Evolutionary conservation across 805 yeast species (phyloP).

Genomic region (Brettanomyces nanus): DNA sequence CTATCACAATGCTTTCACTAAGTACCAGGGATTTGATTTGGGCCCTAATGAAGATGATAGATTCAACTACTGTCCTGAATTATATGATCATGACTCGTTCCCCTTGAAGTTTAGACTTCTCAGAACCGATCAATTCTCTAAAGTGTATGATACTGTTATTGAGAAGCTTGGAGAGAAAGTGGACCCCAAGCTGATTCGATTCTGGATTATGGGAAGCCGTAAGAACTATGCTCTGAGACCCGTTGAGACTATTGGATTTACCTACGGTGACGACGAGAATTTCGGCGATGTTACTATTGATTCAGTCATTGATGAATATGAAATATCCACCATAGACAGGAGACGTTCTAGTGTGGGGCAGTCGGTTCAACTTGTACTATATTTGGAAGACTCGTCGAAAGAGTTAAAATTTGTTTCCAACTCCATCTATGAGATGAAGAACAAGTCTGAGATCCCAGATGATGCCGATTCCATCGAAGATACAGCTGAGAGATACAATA

Average conservation of each 20-base stretch:
- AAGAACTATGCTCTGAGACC: constrained; percentile 67
- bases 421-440: constrained; percentile 10
- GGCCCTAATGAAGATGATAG: constrained; percentile 50
- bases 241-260: constrained; percentile 31
- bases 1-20: constrained; percentile 43
- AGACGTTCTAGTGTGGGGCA: constrained; percentile 29
- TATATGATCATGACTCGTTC: constrained; percentile 38
- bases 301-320: constrained; percentile 36
- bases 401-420: constrained; percentile 30
- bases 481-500: constrained; percentile 8
- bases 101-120: constrained; percentile 45
- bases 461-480: constrained; percentile 1
- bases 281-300: constrained; percentile 35
- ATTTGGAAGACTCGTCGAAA: constrained; percentile 51
- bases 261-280: constrained; percentile 17
- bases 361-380: constrained; percentile 42
- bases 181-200: constrained; percentile 31
- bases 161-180: constrained; percentile 29
- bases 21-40: constrained; percentile 67
- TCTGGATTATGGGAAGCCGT: constrained; percentile 61
- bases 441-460: constrained; percentile 5
- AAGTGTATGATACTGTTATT: constrained; percentile 43
- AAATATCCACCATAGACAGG: constrained; percentile 14
- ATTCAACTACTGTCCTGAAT: constrained; percentile 39
- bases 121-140: constrained; percentile 46